Percentiles rank a stretch among this genome's conserved stretches.
These are phyloP conservation scores for Fusarium pseudonygamai DNA, from an alignment of 2,329 filamentous ascomycete genomes.

Conservation along the genomic window DNA sequence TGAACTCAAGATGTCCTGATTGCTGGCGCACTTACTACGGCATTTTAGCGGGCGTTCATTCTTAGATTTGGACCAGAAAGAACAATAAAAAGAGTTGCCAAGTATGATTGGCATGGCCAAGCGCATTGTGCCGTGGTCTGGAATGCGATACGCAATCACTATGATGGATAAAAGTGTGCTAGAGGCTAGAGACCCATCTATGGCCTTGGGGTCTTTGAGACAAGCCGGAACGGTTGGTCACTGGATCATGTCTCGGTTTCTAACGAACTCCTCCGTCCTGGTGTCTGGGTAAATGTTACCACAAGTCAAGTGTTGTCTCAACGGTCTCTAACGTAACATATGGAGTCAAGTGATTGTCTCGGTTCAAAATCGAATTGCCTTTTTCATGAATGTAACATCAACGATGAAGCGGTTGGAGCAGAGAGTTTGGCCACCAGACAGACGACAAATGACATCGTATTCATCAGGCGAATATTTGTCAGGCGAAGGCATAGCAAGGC, in stretches of 20 bases:
- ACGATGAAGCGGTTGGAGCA: not conserved
- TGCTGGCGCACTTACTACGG: slow-evolving; percentile 5
- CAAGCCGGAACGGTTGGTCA: slow-evolving; percentile 6
- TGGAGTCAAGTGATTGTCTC: slow-evolving; percentile 25
- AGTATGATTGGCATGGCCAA: slow-evolving; percentile 11
- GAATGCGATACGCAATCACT: slow-evolving; percentile 34
- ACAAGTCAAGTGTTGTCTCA: slow-evolving; percentile 25
- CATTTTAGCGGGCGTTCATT: slow-evolving; percentile 27
- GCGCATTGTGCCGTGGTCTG: slow-evolving; percentile 30
- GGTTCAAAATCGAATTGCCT: not conserved
- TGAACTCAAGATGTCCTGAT: slow-evolving; percentile 33
- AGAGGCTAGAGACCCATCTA: slow-evolving; percentile 12
- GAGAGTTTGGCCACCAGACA: not conserved
- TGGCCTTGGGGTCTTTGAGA: not conserved
- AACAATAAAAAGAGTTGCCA: slow-evolving; percentile 20
- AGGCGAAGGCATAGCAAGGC: slow-evolving; percentile 7
- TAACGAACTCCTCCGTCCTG: slow-evolving; percentile 1
- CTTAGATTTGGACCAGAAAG: slow-evolving; percentile 20
- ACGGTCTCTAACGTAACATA: slow-evolving; percentile 1
- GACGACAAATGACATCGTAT: slow-evolving; percentile 11
- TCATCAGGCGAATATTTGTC: slow-evolving; percentile 6
- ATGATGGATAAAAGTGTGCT: slow-evolving; percentile 10
- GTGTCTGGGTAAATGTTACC: slow-evolving; percentile 15
- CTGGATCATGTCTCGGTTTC: slow-evolving; percentile 26
- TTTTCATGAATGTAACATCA: slow-evolving; percentile 13